These are phyloP conservation scores for Suillus variegatus DNA, from an alignment of 768 basidiomycete species.

Conservation along the genomic window DNA sequence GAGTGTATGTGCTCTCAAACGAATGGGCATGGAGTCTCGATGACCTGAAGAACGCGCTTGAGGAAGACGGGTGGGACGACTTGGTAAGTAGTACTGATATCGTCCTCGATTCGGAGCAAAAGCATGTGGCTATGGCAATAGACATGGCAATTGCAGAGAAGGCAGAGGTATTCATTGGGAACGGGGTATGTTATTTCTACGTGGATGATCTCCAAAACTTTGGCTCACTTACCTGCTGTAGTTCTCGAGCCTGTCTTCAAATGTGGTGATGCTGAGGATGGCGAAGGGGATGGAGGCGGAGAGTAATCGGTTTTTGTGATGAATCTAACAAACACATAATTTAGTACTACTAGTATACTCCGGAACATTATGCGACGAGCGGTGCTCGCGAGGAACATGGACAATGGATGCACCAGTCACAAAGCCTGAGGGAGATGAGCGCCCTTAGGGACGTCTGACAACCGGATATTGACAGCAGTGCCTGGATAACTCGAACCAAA, in stretches of 20 bases:
- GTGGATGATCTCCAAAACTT: neutral
- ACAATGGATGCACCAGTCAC: neutral
- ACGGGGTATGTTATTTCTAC: slow-evolving; percentile 47
- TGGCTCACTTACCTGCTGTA: slow-evolving; percentile 3
- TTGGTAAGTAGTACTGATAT: slow-evolving; percentile 44
- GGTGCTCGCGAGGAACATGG: neutral
- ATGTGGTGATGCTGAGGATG: slow-evolving; percentile 49
- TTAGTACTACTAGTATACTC: neutral
- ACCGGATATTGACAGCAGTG: neutral
- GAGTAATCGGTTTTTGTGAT: slow-evolving; percentile 45
- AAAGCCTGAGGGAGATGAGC: neutral
- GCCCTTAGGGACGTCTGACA: neutral
- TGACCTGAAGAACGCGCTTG: slow-evolving; percentile 38
- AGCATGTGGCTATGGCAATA: slow-evolving; percentile 50
- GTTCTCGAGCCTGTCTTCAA: slow-evolving; percentile 53
- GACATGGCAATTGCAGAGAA: slow-evolving; percentile 62
- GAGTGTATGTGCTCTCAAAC: slow-evolving; percentile 55
- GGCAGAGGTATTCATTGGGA: slow-evolving; percentile 62
- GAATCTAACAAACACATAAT: neutral
- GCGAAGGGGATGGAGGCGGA: slow-evolving; percentile 42
- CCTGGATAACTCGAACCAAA: neutral
- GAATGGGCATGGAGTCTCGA: slow-evolving; percentile 46
- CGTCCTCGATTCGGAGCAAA: slow-evolving; percentile 46
- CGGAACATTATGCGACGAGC: neutral
- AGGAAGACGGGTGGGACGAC: slow-evolving; percentile 52